phyloP scores from a whole-genome alignment of 257 asterid genomes.

The Petunia axillaris region DNA sequence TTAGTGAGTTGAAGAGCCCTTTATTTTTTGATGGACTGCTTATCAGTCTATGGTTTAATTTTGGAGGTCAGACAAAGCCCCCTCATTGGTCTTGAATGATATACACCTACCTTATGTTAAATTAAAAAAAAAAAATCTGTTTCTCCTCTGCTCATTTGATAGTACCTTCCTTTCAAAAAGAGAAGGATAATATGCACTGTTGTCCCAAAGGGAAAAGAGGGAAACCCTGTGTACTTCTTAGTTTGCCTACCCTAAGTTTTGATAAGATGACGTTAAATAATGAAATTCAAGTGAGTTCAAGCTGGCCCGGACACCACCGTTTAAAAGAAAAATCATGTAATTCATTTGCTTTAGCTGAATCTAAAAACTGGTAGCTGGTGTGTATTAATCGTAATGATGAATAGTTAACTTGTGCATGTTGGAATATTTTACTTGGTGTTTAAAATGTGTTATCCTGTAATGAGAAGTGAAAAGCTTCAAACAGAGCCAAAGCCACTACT shows the following conservation, averaged over 20 bases:
- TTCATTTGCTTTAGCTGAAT: slow-evolving; percentile 9
- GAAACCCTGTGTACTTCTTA: background rate
- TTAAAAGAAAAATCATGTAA: background rate
- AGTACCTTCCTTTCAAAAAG: background rate
- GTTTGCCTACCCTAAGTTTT: background rate
- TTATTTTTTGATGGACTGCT: no score
- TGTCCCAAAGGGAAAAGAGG: background rate
- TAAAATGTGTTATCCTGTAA: background rate
- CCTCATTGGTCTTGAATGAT: no score
- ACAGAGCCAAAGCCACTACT: background rate
- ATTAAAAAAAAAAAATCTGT: background rate
- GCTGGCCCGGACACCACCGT: no score
- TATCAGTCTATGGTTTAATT: no score
- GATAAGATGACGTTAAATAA: background rate
- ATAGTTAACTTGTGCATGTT: background rate
- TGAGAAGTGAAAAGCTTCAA: slow-evolving; percentile 11
- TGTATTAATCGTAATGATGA: background rate
- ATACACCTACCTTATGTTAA: no score
- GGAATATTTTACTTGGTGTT: background rate
- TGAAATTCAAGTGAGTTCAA: background rate
- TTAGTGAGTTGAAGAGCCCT: no score
- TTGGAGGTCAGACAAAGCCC: no score
- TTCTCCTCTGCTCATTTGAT: slow-evolving; percentile 1
- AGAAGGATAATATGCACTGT: background rate
- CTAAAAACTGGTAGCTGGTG: background rate